Evolutionary conservation across 2,329 filamentous ascomycete genomes (phyloP).

Genomic region (Ascochyta koolunga): DNA sequence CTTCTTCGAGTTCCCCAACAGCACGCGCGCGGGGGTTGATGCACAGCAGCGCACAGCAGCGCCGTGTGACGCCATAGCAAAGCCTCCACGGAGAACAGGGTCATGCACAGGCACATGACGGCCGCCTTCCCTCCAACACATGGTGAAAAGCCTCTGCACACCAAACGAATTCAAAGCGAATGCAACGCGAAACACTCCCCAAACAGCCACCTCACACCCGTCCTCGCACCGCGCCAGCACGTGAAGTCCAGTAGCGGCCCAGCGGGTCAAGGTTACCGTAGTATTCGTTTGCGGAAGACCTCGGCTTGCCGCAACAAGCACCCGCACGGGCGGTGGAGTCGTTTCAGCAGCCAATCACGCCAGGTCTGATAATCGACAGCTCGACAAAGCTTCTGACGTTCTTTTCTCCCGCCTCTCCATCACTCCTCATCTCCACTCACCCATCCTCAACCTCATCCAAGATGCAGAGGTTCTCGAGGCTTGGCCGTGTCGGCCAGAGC

Average conservation of each 20-base stretch:
- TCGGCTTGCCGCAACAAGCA: slow-evolving; percentile 35
- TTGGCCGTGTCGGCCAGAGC: slow-evolving; percentile 69
- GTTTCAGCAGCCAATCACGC: slow-evolving; percentile 41
- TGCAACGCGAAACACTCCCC: not conserved
- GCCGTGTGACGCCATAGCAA: slow-evolving; percentile 10
- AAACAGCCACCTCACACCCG: slow-evolving; percentile 4
- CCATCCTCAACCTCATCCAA: slow-evolving; percentile 49
- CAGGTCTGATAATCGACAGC: slow-evolving; percentile 32
- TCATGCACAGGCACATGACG: not conserved
- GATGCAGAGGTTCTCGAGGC: slow-evolving; percentile 75
- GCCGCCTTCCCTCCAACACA: not conserved
- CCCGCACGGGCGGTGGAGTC: slow-evolving; percentile 16
- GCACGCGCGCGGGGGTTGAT: slow-evolving; percentile 6
- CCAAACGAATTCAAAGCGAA: too few species aligned
- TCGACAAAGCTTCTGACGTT: slow-evolving; percentile 45
- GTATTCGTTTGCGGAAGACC: slow-evolving; percentile 22
- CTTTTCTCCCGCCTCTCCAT: slow-evolving; percentile 43
- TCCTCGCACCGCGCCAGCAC: slow-evolving; percentile 23
- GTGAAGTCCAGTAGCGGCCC: slow-evolving; percentile 27
- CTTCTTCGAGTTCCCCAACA: slow-evolving; percentile 1
- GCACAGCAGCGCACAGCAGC: slow-evolving; percentile 5
- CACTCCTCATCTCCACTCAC: slow-evolving; percentile 46
- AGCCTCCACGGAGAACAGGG: too few species aligned
- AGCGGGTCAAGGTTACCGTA: slow-evolving; percentile 8
- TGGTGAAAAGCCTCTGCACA: not conserved